Percentiles rank a stretch among this genome's conserved stretches.
phyloP scores from a whole-genome alignment of 805 yeast species.

The Saccharomycopsis javanensis region DNA sequence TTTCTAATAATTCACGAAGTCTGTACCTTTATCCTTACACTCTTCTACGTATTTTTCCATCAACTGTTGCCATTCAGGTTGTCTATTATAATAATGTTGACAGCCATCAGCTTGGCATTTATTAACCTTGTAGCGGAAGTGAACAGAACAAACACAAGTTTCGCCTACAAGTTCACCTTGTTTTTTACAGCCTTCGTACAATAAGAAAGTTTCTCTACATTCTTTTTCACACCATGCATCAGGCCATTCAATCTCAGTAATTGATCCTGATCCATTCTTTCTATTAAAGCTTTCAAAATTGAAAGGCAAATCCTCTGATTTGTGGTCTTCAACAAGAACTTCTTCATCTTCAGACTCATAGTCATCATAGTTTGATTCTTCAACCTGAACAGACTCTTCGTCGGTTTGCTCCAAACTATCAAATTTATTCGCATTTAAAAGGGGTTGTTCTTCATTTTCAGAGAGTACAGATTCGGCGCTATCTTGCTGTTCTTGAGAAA shows the following conservation, averaged over 20 bases:
- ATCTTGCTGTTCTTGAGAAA: not conserved
- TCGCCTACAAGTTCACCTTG: conserved; percentile 19
- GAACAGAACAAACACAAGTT: conserved; percentile 19
- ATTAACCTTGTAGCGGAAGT: conserved; percentile 18
- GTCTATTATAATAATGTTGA: conserved; percentile 9
- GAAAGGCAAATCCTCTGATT: not conserved
- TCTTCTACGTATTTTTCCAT: conserved; percentile 17
- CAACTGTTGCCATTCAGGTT: conserved; percentile 12
- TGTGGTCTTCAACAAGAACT: not conserved
- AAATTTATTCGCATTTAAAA: not conserved
- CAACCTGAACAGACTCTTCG: not conserved
- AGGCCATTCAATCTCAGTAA: conserved; percentile 16
- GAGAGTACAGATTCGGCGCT: not conserved
- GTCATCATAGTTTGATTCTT: not conserved
- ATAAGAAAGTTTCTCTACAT: conserved; percentile 16
- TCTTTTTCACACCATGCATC: conserved; percentile 20
- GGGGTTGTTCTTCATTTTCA: not conserved
- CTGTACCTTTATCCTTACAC: conserved; percentile 18
- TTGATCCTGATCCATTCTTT: not conserved
- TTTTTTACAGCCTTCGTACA: conserved; percentile 18
- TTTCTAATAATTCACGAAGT: conserved; percentile 16
- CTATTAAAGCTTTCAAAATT: not conserved
- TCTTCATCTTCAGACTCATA: not conserved
- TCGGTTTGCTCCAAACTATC: not conserved
- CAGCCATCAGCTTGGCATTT: conserved; percentile 20